Percentiles rank a stretch among this genome's conserved stretches.
These are phyloP conservation scores for Echria macrotheca DNA, from an alignment of 495 filamentous ascomycete genomes.

Conservation along the genomic window DNA sequence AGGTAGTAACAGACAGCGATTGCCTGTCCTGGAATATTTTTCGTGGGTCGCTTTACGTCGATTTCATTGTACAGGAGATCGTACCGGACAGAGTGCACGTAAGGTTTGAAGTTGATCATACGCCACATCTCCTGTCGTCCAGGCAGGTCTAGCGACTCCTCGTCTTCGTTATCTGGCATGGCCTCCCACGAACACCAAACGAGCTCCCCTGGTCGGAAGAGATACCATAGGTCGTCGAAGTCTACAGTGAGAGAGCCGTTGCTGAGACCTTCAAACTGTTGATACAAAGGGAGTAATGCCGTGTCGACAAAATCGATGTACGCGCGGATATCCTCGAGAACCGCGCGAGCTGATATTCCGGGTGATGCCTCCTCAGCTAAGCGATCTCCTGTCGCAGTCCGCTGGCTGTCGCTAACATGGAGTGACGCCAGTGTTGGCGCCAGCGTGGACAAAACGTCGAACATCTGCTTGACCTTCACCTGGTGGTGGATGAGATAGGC, in stretches of 20 bases:
- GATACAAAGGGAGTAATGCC: background rate
- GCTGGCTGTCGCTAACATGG: background rate
- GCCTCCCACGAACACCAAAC: conserved; percentile 1
- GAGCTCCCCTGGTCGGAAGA: conserved; percentile 8
- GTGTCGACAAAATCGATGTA: conserved; percentile 1
- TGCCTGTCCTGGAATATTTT: background rate
- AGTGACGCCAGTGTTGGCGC: background rate
- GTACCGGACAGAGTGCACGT: background rate
- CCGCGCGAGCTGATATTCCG: background rate
- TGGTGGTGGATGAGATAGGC: conserved; percentile 1
- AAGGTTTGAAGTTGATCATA: background rate
- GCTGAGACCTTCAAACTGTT: background rate
- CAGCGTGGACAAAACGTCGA: background rate
- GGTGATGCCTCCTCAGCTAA: background rate
- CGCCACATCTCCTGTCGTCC: background rate
- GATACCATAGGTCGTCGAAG: conserved; percentile 10
- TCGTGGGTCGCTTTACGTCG: background rate
- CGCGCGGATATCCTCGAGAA: background rate
- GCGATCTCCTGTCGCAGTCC: background rate
- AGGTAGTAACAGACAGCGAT: background rate
- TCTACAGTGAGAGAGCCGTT: background rate
- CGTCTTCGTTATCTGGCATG: background rate
- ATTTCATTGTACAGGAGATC: background rate
- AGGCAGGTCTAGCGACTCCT: background rate
- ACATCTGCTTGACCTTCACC: background rate